These are phyloP conservation scores for Penicillium dipodomyicola DNA, from an alignment of 495 filamentous ascomycete species.

Conservation along the genomic window DNA sequence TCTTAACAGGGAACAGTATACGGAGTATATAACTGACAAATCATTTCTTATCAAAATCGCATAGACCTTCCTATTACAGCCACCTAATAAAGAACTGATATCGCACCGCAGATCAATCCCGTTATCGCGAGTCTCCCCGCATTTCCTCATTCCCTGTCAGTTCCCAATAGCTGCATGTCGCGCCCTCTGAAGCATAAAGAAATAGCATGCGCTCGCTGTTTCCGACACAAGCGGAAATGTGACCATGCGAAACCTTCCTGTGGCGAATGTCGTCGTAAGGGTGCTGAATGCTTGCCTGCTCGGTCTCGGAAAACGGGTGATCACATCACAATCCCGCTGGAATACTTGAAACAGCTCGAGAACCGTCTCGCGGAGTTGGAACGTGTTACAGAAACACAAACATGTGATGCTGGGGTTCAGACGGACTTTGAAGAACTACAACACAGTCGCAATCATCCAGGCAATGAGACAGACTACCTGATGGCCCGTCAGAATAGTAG, in stretches of 20 bases:
- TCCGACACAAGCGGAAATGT: constrained; percentile 37
- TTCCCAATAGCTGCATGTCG: constrained; percentile 24
- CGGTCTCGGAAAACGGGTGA: constrained; percentile 30
- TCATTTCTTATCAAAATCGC: constrained; percentile 12
- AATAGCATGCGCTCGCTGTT: constrained; percentile 36
- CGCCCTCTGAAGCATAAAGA: constrained; percentile 29
- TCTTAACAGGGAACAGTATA: background rate
- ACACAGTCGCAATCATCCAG: background rate
- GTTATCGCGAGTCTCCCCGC: constrained; percentile 24
- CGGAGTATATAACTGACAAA: background rate
- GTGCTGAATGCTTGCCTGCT: constrained; percentile 33
- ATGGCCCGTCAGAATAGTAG: background rate
- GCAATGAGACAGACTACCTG: background rate
- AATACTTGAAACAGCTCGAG: constrained; percentile 34
- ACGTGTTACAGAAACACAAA: background rate
- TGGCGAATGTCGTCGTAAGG: constrained; percentile 35
- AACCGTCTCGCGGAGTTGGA: constrained; percentile 28
- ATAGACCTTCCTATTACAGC: constrained; percentile 22
- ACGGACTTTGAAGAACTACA: constrained; percentile 20
- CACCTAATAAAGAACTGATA: constrained; percentile 9
- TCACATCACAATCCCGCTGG: constrained; percentile 32
- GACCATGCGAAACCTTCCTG: constrained; percentile 36
- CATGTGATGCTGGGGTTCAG: constrained; percentile 31
- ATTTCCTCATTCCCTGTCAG: constrained; percentile 6
- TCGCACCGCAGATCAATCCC: constrained; percentile 1